phyloP scores from a whole-genome alignment of 2,329 filamentous ascomycete species.

The Cadophora sp. region DNA sequence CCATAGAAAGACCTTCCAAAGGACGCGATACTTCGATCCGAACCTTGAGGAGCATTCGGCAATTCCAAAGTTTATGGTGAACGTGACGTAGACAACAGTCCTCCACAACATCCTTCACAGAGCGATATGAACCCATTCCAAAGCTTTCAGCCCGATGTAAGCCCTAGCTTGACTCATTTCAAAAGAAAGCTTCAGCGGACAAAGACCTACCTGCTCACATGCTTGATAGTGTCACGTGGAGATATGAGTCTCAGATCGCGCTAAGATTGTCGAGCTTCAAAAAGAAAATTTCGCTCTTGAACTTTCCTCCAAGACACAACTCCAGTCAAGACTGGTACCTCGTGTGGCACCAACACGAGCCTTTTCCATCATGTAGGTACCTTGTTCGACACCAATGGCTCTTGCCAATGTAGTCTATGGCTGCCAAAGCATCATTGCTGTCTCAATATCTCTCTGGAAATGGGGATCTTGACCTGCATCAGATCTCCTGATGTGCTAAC shows the following conservation, averaged over 20 bases:
- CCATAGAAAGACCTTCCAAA: too few species aligned
- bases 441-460: neutral
- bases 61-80: too few species aligned
- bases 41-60: too few species aligned
- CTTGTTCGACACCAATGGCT: neutral
- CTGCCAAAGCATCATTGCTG: neutral
- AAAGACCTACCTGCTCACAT: neutral
- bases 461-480: neutral
- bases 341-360: neutral
- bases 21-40: too few species aligned
- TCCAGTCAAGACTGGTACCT: neutral
- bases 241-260: neutral
- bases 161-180: too few species aligned
- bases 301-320: neutral
- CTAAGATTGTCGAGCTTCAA: constrained; percentile 10
- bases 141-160: too few species aligned
- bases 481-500: neutral
- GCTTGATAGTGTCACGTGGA: neutral
- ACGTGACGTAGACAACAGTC: too few species aligned
- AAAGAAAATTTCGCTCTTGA: neutral
- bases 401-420: neutral
- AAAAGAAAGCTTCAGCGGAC: neutral
- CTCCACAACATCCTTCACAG: too few species aligned
- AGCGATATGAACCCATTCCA: too few species aligned
- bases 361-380: neutral